A percentile compares a stretch with the other conserved stretches of the same genome.
phyloP scores from a whole-genome alignment of 768 basidiomycete species.

The Boletus sensibilis region DNA sequence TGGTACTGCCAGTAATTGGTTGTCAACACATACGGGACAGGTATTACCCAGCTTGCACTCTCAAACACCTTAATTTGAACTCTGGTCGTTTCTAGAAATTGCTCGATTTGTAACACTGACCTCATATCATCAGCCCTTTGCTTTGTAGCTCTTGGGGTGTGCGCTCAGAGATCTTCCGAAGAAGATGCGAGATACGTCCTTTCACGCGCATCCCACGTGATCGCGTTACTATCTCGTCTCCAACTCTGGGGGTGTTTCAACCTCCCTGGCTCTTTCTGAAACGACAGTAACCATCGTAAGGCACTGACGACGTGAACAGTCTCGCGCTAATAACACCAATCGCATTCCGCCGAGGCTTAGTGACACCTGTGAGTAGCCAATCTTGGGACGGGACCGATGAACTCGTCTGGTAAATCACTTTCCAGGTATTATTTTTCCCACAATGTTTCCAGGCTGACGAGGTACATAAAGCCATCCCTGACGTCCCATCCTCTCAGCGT shows the following conservation, averaged over 20 bases:
- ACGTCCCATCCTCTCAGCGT: neutral
- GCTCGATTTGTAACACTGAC: neutral
- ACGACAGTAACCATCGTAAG: no score
- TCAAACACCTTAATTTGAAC: no score
- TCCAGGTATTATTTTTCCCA: conserved; percentile 8
- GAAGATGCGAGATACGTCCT: neutral
- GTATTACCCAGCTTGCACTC: no score
- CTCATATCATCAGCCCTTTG: no score
- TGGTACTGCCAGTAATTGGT: no score
- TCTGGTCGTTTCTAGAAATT: neutral
- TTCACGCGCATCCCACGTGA: no score
- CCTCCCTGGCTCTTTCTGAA: neutral
- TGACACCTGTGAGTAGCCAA: neutral
- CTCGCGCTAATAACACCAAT: neutral
- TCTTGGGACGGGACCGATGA: neutral
- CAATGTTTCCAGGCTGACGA: neutral
- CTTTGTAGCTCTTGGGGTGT: neutral
- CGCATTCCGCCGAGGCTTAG: neutral
- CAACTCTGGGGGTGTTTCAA: no score
- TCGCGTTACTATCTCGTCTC: neutral
- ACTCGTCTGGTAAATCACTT: neutral
- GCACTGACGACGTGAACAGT: neutral
- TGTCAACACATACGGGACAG: no score
- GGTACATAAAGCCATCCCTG: conserved; percentile 10
- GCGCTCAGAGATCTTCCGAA: no score